These are phyloP conservation scores for Spencermartinsiella ligniputridi DNA, from an alignment of 1,139 yeast species.

Conservation along the genomic window DNA sequence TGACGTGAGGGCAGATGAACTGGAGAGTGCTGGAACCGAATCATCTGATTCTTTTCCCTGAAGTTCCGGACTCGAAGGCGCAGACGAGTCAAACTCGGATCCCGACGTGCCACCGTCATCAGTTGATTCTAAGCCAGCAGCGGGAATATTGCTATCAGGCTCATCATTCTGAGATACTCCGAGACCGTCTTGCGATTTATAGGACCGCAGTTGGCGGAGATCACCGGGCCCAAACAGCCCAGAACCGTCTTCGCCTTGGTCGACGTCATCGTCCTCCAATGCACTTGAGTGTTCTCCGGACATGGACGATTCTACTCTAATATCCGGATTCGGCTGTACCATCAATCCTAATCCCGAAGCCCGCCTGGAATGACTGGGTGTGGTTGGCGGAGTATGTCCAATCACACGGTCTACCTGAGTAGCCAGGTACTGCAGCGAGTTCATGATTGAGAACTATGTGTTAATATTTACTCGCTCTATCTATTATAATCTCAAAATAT, in stretches of 20 bases:
- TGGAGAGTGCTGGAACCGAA: not conserved
- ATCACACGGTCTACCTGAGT: slow-evolving; percentile 31
- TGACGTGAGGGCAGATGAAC: not conserved
- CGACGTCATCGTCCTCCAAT: not conserved
- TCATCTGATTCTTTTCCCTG: not conserved
- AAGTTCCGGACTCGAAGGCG: slow-evolving; percentile 3
- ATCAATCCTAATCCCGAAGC: slow-evolving; percentile 4
- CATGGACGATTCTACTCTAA: not conserved
- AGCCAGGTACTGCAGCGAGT: slow-evolving; percentile 32
- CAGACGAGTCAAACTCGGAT: slow-evolving; percentile 5
- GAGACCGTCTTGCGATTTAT: not conserved
- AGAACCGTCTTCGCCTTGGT: not conserved
- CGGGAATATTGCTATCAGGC: not conserved
- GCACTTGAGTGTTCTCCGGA: not conserved
- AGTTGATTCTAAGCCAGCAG: slow-evolving; percentile 1
- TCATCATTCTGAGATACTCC: not conserved
- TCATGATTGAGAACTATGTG: slow-evolving; percentile 20
- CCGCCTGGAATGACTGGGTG: slow-evolving; percentile 6
- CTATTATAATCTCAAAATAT: no score
- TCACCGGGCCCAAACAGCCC: not conserved
- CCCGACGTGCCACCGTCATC: slow-evolving; percentile 6
- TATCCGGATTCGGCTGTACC: slow-evolving; percentile 3
- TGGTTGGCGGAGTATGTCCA: slow-evolving; percentile 21
- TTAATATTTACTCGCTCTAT: no score
- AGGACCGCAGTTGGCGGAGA: not conserved